Conservation (phyloP, 164 flowering plant genomes). For the Vitis amurensis region DNA sequence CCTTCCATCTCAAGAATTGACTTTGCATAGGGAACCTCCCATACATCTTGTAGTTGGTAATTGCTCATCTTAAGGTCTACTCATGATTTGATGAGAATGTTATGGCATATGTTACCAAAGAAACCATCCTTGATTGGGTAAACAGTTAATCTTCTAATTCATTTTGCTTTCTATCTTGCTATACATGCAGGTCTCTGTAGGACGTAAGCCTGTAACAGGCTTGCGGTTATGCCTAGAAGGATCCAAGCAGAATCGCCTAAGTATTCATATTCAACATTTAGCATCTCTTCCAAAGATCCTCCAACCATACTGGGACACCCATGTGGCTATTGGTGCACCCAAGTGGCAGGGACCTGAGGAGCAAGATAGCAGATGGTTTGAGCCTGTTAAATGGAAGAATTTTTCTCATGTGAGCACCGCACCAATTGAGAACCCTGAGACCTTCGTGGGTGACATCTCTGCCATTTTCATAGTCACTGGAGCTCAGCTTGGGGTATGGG, state of each 20-base stretch:
- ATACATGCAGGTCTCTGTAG: slow-evolving; percentile 67
- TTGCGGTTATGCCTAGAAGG: slow-evolving; percentile 72
- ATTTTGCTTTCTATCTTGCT: neutral
- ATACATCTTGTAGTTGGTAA: neutral
- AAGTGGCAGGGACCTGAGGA: slow-evolving; percentile 93
- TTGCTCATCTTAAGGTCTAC: neutral
- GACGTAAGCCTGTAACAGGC: slow-evolving; percentile 87
- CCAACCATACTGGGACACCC: slow-evolving; percentile 77
- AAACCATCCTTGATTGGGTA: neutral
- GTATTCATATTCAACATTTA: slow-evolving; percentile 72
- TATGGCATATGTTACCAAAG: neutral
- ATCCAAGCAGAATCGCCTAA: slow-evolving; percentile 64
- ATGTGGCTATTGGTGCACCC: slow-evolving; percentile 83
- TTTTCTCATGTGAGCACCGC: slow-evolving; percentile 91
- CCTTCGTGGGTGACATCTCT: slow-evolving; percentile 54
- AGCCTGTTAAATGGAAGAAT: slow-evolving; percentile 88
- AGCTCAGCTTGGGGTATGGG: slow-evolving; percentile 97
- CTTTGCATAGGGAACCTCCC: neutral
- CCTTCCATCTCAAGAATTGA: neutral
- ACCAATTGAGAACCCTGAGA: slow-evolving; percentile 69
- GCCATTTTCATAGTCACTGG: slow-evolving; percentile 83
- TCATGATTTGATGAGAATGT: no score
- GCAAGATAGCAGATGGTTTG: slow-evolving; percentile 93
- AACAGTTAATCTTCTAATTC: neutral
- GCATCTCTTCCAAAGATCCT: slow-evolving; percentile 74